A percentile compares a stretch with the other conserved stretches of the same genome.
These are phyloP conservation scores for Psilocybe mexicana DNA, from an alignment of 1,284 basidiomycete genomes.

Conservation along the genomic window DNA sequence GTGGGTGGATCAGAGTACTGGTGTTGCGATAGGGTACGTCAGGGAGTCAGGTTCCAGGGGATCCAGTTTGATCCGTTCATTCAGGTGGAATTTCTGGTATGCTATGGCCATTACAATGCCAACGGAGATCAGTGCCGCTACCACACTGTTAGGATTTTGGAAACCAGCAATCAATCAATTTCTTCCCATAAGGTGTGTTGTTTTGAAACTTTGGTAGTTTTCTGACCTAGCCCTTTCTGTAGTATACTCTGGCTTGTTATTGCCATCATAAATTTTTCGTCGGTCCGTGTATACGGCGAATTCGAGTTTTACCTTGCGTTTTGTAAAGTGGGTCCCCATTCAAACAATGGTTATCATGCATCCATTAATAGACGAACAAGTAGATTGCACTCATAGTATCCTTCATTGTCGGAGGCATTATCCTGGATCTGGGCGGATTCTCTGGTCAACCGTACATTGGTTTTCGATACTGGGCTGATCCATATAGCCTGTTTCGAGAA, in stretches of 20 bases:
- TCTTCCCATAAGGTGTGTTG: slow-evolving; percentile 26
- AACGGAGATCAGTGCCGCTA: slow-evolving; percentile 29
- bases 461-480: slow-evolving; percentile 28
- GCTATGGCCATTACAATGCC: slow-evolving; percentile 33
- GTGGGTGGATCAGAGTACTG: slow-evolving; percentile 30
- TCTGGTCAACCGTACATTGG: slow-evolving; percentile 25
- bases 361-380: neutral
- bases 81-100: slow-evolving; percentile 34
- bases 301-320: slow-evolving; percentile 33
- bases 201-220: neutral
- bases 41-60: neutral
- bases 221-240: neutral
- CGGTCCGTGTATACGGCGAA: slow-evolving; percentile 31
- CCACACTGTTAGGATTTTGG: slow-evolving; percentile 27
- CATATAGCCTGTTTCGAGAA: slow-evolving; percentile 27
- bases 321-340: slow-evolving; percentile 23
- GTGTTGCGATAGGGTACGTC: slow-evolving; percentile 26
- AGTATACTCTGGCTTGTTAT: slow-evolving; percentile 27
- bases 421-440: slow-evolving; percentile 23
- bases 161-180: slow-evolving; percentile 19
- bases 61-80: neutral
- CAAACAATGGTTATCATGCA: neutral
- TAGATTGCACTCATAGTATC: slow-evolving; percentile 29
- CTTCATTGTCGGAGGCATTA: slow-evolving; percentile 26
- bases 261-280: slow-evolving; percentile 27